phyloP scores from a whole-genome alignment of 1,139 yeast genomes.

The Suhomyces guaymorum region DNA sequence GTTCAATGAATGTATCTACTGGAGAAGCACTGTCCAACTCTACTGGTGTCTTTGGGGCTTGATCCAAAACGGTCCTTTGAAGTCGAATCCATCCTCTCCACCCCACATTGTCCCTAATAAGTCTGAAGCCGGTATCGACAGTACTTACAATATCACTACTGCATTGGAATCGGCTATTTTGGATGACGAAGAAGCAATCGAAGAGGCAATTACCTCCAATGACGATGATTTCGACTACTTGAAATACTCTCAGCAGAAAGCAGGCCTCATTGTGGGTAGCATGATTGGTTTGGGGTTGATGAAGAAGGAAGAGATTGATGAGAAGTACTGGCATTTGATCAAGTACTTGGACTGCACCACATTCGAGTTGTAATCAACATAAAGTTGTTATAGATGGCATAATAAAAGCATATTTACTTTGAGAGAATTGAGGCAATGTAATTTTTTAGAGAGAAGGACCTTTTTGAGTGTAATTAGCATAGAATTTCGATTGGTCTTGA shows the following conservation, averaged over 20 bases:
- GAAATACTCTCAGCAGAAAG: conserved; percentile 73
- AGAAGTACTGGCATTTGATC: conserved; percentile 25
- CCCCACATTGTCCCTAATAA: conserved; percentile 17
- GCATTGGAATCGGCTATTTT: conserved; percentile 32
- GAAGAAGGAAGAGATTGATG: conserved; percentile 33
- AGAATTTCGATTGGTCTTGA: not conserved
- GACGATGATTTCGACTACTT: conserved; percentile 82
- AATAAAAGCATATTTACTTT: conserved; percentile 1
- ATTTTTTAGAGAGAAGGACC: too few species aligned
- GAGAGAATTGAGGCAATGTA: too few species aligned
- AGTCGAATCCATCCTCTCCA: conserved; percentile 14
- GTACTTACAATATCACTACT: conserved; percentile 44
- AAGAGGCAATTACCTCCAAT: conserved; percentile 39
- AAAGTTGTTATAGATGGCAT: not conserved
- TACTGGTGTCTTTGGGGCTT: conserved; percentile 94
- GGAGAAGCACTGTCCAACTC: conserved; percentile 81
- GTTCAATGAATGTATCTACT: conserved; percentile 63
- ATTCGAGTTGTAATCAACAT: conserved; percentile 24
- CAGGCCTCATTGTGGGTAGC: conserved; percentile 75
- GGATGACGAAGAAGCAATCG: conserved; percentile 24
- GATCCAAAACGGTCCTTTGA: conserved; percentile 59
- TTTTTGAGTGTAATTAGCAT: not conserved
- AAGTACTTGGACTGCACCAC: conserved; percentile 44
- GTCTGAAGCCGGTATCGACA: conserved; percentile 34
- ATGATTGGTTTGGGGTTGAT: conserved; percentile 61